These are phyloP conservation scores for Aspergillus felis DNA, from an alignment of 2,329 filamentous ascomycete species.

Conservation along the genomic window DNA sequence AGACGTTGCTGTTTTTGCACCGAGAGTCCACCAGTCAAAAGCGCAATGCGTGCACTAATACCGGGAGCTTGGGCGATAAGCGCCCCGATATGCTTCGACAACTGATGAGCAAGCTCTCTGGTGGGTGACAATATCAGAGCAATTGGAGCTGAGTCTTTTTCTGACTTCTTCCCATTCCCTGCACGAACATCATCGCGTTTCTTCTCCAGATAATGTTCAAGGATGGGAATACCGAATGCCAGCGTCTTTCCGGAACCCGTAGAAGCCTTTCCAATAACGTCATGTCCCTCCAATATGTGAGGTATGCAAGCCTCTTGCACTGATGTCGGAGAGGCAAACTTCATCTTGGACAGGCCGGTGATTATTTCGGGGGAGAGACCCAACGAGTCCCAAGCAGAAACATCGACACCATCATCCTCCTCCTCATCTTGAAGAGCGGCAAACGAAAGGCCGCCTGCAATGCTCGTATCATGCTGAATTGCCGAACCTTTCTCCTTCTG, in stretches of 20 bases:
- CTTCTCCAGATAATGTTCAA: conserved; percentile 71
- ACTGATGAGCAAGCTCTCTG: conserved; percentile 87
- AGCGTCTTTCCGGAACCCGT: conserved; percentile 97
- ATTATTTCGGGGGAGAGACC: conserved; percentile 69
- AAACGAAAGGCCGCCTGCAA: conserved; percentile 35
- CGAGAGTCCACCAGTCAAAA: conserved; percentile 86
- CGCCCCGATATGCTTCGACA: conserved; percentile 74
- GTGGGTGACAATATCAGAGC: conserved; percentile 88
- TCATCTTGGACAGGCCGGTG: conserved; percentile 70
- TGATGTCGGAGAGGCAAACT: conserved; percentile 73
- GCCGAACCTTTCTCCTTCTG: conserved; percentile 27
- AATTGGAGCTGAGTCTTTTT: conserved; percentile 51
- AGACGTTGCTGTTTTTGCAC: conserved; percentile 92
- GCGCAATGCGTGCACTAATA: conserved; percentile 62
- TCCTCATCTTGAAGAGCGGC: conserved; percentile 35
- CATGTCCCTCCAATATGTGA: conserved; percentile 73
- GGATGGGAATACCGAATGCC: conserved; percentile 88
- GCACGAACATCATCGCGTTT: conserved; percentile 19
- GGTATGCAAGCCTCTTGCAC: conserved; percentile 82
- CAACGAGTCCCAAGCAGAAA: conserved; percentile 74
- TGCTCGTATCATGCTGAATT: conserved; percentile 30
- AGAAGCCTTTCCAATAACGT: conserved; percentile 92
- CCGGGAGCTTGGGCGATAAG: conserved; percentile 67
- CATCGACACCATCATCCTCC: conserved; percentile 60
- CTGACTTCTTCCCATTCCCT: conserved; percentile 37